Evolutionary conservation across 208 protist genomes (phyloP).

Genomic region (Leishmania martiniquensis): DNA sequence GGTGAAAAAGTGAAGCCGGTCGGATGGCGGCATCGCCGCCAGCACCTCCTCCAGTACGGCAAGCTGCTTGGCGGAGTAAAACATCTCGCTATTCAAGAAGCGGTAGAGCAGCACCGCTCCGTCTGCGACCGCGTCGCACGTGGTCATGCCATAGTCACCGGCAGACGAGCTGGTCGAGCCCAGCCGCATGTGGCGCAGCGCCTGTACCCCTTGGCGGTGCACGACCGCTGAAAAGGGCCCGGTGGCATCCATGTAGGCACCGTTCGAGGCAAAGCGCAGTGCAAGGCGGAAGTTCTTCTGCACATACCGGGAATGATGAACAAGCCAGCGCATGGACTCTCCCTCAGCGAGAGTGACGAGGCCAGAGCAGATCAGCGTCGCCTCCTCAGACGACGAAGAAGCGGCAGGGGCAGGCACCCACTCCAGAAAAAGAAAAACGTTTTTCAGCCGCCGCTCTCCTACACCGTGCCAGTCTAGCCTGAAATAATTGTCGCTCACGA

Average conservation of each 20-base stretch:
- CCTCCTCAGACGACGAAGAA: not conserved
- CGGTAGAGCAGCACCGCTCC: conserved; percentile 59
- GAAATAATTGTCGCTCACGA: conserved; percentile 95
- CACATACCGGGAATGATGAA: conserved; percentile 67
- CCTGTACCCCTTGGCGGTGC: conserved; percentile 17
- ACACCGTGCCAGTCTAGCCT: conserved; percentile 81
- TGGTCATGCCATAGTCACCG: conserved; percentile 4
- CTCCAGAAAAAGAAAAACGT: conserved; percentile 87
- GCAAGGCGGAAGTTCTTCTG: conserved; percentile 34
- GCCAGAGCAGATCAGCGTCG: conserved; percentile 39
- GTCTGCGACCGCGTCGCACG: conserved; percentile 19
- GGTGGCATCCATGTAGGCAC: conserved; percentile 60
- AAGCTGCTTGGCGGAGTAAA: conserved; percentile 68
- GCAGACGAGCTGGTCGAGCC: not conserved
- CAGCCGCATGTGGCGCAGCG: conserved; percentile 25
- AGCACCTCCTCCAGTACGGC: conserved; percentile 61
- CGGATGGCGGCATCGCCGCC: conserved; percentile 27
- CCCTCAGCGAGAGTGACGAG: conserved; percentile 87
- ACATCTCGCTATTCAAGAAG: conserved; percentile 91
- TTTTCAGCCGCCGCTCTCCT: conserved; percentile 92
- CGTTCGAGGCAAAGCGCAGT: conserved; percentile 55
- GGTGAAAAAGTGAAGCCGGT: conserved; percentile 69
- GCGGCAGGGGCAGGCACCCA: conserved; percentile 63
- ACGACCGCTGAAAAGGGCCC: conserved; percentile 29
- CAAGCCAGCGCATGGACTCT: conserved; percentile 87